phyloP scores from a whole-genome alignment of 148 eudicot genomes.

The Mesembryanthemum crystallinum region DNA sequence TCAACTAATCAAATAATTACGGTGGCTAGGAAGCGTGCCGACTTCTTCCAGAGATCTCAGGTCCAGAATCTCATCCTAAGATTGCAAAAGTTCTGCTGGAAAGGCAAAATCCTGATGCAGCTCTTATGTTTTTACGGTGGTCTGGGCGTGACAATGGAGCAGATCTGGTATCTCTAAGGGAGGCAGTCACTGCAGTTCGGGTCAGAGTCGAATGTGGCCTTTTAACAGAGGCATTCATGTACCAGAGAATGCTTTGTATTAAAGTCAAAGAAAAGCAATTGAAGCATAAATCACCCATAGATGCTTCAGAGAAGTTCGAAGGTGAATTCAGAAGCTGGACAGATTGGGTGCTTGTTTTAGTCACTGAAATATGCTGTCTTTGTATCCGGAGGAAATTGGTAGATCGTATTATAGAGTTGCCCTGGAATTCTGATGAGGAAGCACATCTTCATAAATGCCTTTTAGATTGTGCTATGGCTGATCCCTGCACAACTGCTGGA shows the following conservation, averaged over 20 bases:
- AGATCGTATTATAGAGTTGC: conserved; percentile 83
- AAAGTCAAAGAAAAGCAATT: conserved; percentile 64
- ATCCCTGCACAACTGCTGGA: conserved; percentile 58
- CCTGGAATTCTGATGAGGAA: conserved; percentile 89
- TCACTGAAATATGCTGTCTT: conserved; percentile 80
- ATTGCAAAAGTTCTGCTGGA: conserved; percentile 81
- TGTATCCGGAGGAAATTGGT: conserved; percentile 77
- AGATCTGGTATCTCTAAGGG: conserved; percentile 57
- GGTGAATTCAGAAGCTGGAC: conserved; percentile 48
- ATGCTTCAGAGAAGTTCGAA: conserved; percentile 35
- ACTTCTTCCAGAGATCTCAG: conserved; percentile 84
- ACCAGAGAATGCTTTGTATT: conserved; percentile 69
- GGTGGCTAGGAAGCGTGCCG: conserved; percentile 70
- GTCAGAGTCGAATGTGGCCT: conserved; percentile 90
- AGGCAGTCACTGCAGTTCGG: conserved; percentile 84
- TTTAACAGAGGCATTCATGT: conserved; percentile 91
- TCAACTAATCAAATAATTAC: not conserved
- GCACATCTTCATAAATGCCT: conserved; percentile 74
- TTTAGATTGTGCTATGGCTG: conserved; percentile 60
- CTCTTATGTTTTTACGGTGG: conserved; percentile 96
- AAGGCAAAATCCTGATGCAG: conserved; percentile 83
- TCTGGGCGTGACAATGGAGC: conserved; percentile 76
- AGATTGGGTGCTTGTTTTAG: conserved; percentile 76
- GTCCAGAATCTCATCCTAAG: conserved; percentile 91
- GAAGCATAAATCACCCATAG: conserved; percentile 36